These are phyloP conservation scores for Microascus cirrosus DNA, from an alignment of 2,329 filamentous ascomycete species.

Conservation along the genomic window DNA sequence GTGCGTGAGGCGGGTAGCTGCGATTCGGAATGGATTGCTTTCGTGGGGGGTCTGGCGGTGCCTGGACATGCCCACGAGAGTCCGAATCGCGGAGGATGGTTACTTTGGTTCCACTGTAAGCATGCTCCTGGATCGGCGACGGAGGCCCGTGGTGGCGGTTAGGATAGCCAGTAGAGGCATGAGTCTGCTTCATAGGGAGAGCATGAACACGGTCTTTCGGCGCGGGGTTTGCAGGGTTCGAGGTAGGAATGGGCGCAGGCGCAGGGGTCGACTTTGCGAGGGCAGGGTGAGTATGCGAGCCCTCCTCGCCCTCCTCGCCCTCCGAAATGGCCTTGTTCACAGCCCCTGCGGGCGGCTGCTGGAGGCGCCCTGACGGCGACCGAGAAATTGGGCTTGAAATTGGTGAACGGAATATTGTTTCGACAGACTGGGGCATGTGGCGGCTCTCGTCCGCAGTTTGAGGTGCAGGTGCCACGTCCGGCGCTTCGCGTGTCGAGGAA, in stretches of 20 bases:
- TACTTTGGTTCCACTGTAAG: constrained; percentile 19
- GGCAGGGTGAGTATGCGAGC: constrained; percentile 11
- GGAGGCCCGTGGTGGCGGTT: constrained; percentile 8
- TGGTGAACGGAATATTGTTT: constrained; percentile 12
- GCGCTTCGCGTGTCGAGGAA: background rate
- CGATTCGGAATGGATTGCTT: constrained; percentile 13
- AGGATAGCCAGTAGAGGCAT: constrained; percentile 13
- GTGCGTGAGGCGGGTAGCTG: background rate
- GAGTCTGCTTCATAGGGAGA: background rate
- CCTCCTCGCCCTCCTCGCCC: constrained; percentile 31
- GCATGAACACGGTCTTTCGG: background rate
- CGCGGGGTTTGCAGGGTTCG: background rate
- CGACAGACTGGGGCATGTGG: constrained; percentile 13
- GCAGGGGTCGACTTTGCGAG: background rate
- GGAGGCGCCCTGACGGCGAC: constrained; percentile 19
- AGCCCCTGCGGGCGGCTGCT: constrained; percentile 6
- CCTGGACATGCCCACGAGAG: constrained; percentile 19
- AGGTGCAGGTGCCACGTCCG: background rate
- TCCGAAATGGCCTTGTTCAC: constrained; percentile 28
- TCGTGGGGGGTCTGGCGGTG: constrained; percentile 18
- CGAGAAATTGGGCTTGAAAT: constrained; percentile 13
- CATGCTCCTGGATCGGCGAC: constrained; percentile 10
- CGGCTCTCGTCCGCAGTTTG: constrained; percentile 30
- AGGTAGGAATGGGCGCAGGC: background rate
- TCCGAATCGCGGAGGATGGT: constrained; percentile 19